These are phyloP conservation scores for Erysiphe pulchra DNA, from an alignment of 2,329 filamentous ascomycete species.

Conservation along the genomic window DNA sequence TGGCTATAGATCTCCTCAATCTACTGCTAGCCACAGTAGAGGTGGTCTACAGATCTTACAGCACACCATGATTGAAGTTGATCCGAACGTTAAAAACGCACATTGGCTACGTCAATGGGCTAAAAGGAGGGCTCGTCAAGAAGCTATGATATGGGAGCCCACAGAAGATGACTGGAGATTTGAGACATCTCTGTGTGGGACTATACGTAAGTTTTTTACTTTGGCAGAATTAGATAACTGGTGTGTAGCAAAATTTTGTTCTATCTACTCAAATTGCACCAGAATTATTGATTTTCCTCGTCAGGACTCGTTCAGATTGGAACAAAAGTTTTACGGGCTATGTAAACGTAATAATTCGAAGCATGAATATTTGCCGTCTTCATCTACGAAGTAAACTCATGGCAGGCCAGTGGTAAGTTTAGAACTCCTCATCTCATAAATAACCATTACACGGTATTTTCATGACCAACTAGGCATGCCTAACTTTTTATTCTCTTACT, in stretches of 20 bases:
- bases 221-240: conserved; percentile 19
- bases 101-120: conserved; percentile 26
- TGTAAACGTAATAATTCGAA: conserved; percentile 10
- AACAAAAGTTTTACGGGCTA: conserved; percentile 17
- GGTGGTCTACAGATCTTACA: conserved; percentile 15
- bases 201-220: conserved; percentile 16
- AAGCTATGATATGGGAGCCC: conserved; percentile 24
- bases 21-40: conserved; percentile 1
- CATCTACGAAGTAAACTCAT: conserved; percentile 14
- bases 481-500: background rate
- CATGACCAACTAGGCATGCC: background rate
- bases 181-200: conserved; percentile 13
- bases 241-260: conserved; percentile 3
- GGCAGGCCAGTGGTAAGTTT: conserved; percentile 17
- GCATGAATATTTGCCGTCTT: conserved; percentile 9
- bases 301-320: conserved; percentile 13
- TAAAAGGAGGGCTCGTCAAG: conserved; percentile 20
- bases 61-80: conserved; percentile 25
- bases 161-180: conserved; percentile 17
- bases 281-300: background rate
- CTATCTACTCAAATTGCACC: background rate
- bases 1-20: conserved; percentile 5
- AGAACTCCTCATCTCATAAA: background rate
- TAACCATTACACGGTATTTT: no score
- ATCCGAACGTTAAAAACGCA: conserved; percentile 26